These are phyloP conservation scores for Globisporangium solare DNA, from an alignment of 352 stramenopile genomes.

Conservation along the genomic window DNA sequence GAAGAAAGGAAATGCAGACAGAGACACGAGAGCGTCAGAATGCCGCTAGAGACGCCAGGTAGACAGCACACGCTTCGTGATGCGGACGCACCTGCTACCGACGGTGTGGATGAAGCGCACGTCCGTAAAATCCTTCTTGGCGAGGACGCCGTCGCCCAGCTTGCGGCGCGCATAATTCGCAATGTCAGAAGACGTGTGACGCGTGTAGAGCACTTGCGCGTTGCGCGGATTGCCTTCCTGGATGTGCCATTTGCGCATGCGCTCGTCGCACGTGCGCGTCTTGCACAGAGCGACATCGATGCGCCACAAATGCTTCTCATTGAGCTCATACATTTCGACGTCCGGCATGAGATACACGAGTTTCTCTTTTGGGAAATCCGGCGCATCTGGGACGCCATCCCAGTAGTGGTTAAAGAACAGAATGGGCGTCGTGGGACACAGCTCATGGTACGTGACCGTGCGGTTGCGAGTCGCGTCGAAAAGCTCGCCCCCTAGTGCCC, in stretches of 20 bases:
- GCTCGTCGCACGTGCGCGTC: conserved; percentile 33
- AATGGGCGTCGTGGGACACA: conserved; percentile 44
- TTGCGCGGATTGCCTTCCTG: conserved; percentile 56
- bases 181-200: conserved; percentile 53
- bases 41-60: not conserved
- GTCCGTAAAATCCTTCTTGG: conserved; percentile 8
- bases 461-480: conserved; percentile 13
- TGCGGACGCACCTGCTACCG: conserved; percentile 15
- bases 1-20: conserved; percentile 3
- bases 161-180: conserved; percentile 17
- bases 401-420: conserved; percentile 61
- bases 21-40: not conserved
- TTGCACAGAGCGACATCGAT: conserved; percentile 45
- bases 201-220: conserved; percentile 47
- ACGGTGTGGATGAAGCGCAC: conserved; percentile 28
- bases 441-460: conserved; percentile 33
- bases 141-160: not conserved
- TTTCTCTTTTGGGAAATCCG: conserved; percentile 31
- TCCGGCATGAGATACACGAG: conserved; percentile 46
- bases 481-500: conserved; percentile 25
- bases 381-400: conserved; percentile 21
- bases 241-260: conserved; percentile 42
- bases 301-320: conserved; percentile 26
- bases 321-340: conserved; percentile 57
- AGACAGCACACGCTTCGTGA: not conserved